Evolutionary conservation across 805 yeast genomes (phyloP).

Genomic region (Teunomyces panamensis): DNA sequence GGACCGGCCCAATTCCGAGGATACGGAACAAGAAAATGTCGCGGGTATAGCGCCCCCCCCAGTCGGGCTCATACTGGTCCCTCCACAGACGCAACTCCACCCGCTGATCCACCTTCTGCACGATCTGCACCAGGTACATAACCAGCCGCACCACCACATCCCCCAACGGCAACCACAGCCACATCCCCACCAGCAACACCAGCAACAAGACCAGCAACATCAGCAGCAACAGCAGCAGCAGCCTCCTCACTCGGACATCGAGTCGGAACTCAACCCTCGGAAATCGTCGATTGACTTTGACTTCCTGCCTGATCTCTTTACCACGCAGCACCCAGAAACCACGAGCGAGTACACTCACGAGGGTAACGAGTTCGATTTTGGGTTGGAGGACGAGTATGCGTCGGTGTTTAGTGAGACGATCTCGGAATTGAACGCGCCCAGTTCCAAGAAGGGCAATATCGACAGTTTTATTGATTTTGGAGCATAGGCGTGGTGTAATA

Average conservation of each 20-base stretch:
- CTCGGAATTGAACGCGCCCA: conserved; percentile 3
- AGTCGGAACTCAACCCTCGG: background rate
- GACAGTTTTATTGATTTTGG: conserved; percentile 21
- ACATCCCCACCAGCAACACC: background rate
- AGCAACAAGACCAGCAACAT: conserved; percentile 6
- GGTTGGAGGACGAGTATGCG: conserved; percentile 3
- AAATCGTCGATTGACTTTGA: background rate
- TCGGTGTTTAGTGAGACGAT: conserved; percentile 3
- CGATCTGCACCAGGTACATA: too few species aligned
- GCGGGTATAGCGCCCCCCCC: background rate
- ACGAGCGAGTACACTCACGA: conserved; percentile 4
- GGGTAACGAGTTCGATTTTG: conserved; percentile 11
- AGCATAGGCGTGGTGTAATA: conserved; percentile 1
- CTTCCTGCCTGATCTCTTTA: background rate
- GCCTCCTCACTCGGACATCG: conserved; percentile 1
- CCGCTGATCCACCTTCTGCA: too few species aligned
- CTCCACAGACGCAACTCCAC: too few species aligned
- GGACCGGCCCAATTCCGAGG: background rate
- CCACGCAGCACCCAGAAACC: conserved; percentile 1
- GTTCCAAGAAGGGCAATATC: conserved; percentile 14
- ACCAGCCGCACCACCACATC: background rate
- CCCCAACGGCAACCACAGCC: conserved; percentile 5
- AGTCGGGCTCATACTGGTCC: too few species aligned
- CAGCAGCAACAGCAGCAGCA: conserved; percentile 13
- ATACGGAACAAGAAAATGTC: background rate